Evolutionary conservation across 129 eudicot species (phyloP).

Genomic region (Sambucus nigra): DNA sequence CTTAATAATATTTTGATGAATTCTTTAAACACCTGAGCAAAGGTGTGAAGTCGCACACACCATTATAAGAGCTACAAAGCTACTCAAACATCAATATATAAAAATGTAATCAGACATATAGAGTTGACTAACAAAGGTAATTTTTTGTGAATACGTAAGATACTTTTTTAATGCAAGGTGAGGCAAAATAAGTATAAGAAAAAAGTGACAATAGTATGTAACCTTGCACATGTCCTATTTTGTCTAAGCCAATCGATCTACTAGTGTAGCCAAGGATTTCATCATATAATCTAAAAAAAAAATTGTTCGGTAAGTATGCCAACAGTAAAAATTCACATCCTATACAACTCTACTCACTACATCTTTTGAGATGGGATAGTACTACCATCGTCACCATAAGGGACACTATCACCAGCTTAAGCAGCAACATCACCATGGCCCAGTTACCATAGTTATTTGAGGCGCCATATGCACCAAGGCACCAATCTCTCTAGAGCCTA

Average conservation of each 20-base stretch:
- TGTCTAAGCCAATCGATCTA: background rate
- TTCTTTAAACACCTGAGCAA: background rate
- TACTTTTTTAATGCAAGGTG: background rate
- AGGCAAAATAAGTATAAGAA: background rate
- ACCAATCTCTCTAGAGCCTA: too few species aligned
- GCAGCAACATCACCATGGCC: too few species aligned
- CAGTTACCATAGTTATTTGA: too few species aligned
- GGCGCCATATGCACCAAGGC: too few species aligned
- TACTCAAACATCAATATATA: background rate
- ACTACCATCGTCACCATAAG: too few species aligned
- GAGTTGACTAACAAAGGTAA: background rate
- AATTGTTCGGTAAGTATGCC: too few species aligned
- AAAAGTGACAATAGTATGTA: too few species aligned
- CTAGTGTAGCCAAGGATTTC: background rate
- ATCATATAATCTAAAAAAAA: too few species aligned
- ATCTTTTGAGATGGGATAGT: too few species aligned
- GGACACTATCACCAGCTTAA: too few species aligned
- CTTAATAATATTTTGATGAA: slow-evolving; percentile 7
- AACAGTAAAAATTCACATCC: too few species aligned
- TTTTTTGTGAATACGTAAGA: background rate
- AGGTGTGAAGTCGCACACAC: background rate
- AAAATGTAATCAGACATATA: background rate
- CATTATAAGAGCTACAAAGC: background rate
- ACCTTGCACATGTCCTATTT: background rate
- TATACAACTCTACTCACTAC: too few species aligned